Base-by-base conservation (phyloP, 179 eudicot species). In the Vitellaria paradoxa region DNA sequence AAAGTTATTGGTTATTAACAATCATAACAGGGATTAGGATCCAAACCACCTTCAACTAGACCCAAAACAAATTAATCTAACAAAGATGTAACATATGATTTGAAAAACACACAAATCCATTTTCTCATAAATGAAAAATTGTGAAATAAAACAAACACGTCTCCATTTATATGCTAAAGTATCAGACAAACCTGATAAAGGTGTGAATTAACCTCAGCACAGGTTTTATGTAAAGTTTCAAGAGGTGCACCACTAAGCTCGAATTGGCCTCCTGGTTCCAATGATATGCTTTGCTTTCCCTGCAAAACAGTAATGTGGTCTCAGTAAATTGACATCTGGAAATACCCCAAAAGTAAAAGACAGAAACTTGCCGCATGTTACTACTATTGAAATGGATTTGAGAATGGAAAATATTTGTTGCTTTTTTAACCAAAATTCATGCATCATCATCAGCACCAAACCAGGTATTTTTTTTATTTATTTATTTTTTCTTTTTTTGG, bases 221-320 rank as follows among this genome's bases (percentile, higher is more conserved):
- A 96, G 37, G 98, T 96, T 88, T 96, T 98, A 89, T 96, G n/a
- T 68, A 96, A 86, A 50, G 99, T 94, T 84, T 96, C 97, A 81
- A 96, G 90, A 62, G 99, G 98, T 67, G 98, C 99, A 79, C 99
- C 99, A 80, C 99, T 96, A 64, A 96, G 98, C 85, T 96, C 99
- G 77, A 96, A 96, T 77, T 96, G 99, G 77, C 99, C 99, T 24
- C 99, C 99, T 57, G 99, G 98, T 85, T 96, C 98, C 56, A 92
- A 74, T 63, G 99, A 92, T 85, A 96, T 94, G 86, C 93, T 94
- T 92, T 96, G 99, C 76, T 88, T 87, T 60, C 96, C 99, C 99
- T 96, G 85, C 47, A 55, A 50, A 74, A 76, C 30, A 55, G 30
- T 37, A 56, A 42, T 75, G 15, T 47, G 13, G 65, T 20, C 5